phyloP scores from a whole-genome alignment of 108 stramenopile species.

The Skeletonema marinoi region DNA sequence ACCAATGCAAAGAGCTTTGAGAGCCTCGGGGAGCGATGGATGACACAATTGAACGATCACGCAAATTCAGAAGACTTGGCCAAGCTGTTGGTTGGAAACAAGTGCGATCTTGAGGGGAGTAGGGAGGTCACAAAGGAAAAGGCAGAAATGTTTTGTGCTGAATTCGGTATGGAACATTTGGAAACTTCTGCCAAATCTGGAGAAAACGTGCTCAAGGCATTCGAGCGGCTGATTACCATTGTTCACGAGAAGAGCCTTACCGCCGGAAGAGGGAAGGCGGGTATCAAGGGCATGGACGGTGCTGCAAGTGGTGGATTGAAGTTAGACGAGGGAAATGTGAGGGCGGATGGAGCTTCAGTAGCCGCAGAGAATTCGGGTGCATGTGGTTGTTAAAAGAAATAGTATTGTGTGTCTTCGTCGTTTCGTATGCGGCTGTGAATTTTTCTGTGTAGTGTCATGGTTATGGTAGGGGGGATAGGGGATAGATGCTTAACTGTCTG shows the following conservation, averaged over 20 bases:
- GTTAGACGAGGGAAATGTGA: slow-evolving; percentile 41
- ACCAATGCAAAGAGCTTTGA: slow-evolving; percentile 86
- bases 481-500: not conserved
- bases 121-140: slow-evolving; percentile 80
- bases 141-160: slow-evolving; percentile 78
- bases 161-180: slow-evolving; percentile 88
- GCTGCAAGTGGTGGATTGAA: slow-evolving; percentile 18
- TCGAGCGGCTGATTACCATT: slow-evolving; percentile 86
- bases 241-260: slow-evolving; percentile 83
- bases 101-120: slow-evolving; percentile 77
- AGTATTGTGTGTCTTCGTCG: not conserved
- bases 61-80: slow-evolving; percentile 80
- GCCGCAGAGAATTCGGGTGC: slow-evolving; percentile 25
- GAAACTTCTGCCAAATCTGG: slow-evolving; percentile 85
- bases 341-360: slow-evolving; percentile 32
- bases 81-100: slow-evolving; percentile 89
- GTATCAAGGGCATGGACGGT: slow-evolving; percentile 60
- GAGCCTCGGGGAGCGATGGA: slow-evolving; percentile 77
- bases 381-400: slow-evolving; percentile 38
- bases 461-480: not conserved
- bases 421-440: not conserved
- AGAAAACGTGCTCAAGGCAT: slow-evolving; percentile 78
- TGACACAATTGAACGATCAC: slow-evolving; percentile 89
- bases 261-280: slow-evolving; percentile 33
- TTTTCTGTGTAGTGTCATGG: not conserved